Percentiles rank a stretch among this genome's conserved stretches.
phyloP scores from a whole-genome alignment of 2,329 filamentous ascomycete genomes.

The Cordyceps tenuipes region DNA sequence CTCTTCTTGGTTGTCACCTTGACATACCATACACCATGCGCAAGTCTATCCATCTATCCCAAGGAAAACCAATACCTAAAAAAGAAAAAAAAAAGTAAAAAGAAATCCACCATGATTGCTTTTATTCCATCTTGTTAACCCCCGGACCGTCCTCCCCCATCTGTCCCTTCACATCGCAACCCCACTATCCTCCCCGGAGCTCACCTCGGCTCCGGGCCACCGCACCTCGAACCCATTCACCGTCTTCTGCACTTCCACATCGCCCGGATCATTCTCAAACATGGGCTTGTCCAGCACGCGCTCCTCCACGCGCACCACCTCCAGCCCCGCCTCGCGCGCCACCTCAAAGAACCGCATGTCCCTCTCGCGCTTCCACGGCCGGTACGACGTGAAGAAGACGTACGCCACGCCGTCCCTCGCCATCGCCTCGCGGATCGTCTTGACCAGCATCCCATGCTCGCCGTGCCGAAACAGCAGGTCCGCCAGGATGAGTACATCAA shows the following conservation, averaged over 20 bases:
- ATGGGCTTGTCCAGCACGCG: slow-evolving; percentile 76
- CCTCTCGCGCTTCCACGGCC: slow-evolving; percentile 80
- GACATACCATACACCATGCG: not conserved
- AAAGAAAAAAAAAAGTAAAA: not conserved
- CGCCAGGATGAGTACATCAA: slow-evolving; percentile 78
- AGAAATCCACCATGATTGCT: not conserved
- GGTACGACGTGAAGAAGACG: slow-evolving; percentile 91
- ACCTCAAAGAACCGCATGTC: slow-evolving; percentile 83
- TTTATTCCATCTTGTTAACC: not conserved
- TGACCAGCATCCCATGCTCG: slow-evolving; percentile 71
- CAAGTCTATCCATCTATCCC: not conserved
- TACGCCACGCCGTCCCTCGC: slow-evolving; percentile 52
- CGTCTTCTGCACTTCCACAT: slow-evolving; percentile 71
- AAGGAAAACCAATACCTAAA: not conserved
- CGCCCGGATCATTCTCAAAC: slow-evolving; percentile 83
- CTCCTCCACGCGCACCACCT: slow-evolving; percentile 73
- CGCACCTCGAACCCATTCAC: slow-evolving; percentile 70
- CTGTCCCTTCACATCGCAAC: not conserved
- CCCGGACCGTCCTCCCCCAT: not conserved
- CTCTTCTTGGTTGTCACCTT: not conserved
- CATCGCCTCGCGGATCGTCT: slow-evolving; percentile 61
- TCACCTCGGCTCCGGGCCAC: slow-evolving; percentile 45
- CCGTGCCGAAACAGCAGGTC: slow-evolving; percentile 88
- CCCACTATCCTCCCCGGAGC: not conserved
- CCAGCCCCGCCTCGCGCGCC: slow-evolving; percentile 60